A percentile compares a stretch with the other conserved stretches of the same genome.
Conservation (phyloP, 192 early-diverging fungal genomes). For the Dissophora globulifera region DNA sequence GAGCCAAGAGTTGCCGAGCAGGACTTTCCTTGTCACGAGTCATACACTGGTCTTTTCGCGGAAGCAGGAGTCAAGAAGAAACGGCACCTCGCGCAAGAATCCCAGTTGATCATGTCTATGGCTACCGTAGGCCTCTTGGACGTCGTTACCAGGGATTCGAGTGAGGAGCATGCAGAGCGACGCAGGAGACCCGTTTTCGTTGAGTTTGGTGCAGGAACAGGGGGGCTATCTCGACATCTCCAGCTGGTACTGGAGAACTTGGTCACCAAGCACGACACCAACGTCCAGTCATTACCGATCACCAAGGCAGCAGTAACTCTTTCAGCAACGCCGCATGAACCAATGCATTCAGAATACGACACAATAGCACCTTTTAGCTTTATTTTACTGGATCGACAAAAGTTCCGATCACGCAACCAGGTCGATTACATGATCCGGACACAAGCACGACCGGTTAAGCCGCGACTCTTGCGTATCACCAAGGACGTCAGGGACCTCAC, state of each 20-base stretch:
- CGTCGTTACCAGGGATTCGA: neutral
- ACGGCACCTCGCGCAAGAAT: constrained; percentile 47
- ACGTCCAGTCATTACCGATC: neutral
- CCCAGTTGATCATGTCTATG: constrained; percentile 44
- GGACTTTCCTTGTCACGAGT: constrained; percentile 37
- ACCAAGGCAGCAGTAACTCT: no score
- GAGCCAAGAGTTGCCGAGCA: neutral
- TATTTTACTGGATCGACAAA: constrained; percentile 41
- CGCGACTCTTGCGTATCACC: constrained; percentile 41
- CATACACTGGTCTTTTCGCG: constrained; percentile 29
- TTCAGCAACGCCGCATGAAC: no score
- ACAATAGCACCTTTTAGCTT: constrained; percentile 34
- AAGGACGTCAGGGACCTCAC: constrained; percentile 35
- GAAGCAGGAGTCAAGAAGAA: constrained; percentile 47
- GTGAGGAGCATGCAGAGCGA: neutral
- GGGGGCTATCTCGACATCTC: constrained; percentile 41
- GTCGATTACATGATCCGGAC: constrained; percentile 54
- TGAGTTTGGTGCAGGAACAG: constrained; percentile 51
- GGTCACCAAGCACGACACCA: neutral
- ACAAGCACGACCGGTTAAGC: constrained; percentile 38
- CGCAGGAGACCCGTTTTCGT: constrained; percentile 24
- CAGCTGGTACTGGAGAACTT: constrained; percentile 40
- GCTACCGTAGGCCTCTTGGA: constrained; percentile 8
- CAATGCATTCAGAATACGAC: no score
- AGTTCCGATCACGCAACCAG: constrained; percentile 45